Evolutionary conservation across 75 land plant genomes (phyloP).

Genomic region (Cupressus sempervirens): DNA sequence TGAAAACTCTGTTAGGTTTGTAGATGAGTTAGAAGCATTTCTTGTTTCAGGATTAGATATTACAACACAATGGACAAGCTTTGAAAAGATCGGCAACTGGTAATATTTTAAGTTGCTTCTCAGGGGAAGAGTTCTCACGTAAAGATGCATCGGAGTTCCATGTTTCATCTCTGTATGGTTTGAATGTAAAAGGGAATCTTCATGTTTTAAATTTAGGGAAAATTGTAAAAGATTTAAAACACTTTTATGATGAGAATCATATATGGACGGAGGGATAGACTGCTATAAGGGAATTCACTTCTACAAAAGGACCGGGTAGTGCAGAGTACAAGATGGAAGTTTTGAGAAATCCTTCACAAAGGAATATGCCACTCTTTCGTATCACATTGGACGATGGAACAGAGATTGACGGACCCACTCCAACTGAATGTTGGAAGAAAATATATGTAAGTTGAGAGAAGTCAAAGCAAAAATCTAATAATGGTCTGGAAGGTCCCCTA

Average conservation of each 20-base stretch:
- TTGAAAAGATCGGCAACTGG: conserved; percentile 10
- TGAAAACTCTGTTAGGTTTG: conserved; percentile 53
- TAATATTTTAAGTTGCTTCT: neutral
- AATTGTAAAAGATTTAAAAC: conserved; percentile 72
- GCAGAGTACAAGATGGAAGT: conserved; percentile 81
- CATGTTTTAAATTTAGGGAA: too few relatives aligned
- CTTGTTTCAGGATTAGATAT: conserved; percentile 67
- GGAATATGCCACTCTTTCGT: conserved; percentile 66
- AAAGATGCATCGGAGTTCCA: conserved; percentile 1
- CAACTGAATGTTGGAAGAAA: too few relatives aligned
- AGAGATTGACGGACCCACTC: too few relatives aligned
- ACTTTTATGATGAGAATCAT: conserved; percentile 64
- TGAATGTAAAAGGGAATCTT: neutral
- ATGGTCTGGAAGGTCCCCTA: too few relatives aligned
- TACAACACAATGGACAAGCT: conserved; percentile 53
- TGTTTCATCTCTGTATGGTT: neutral
- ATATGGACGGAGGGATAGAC: conserved; percentile 91
- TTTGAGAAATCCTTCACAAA: conserved; percentile 50
- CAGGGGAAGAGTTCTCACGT: neutral
- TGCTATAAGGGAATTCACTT: conserved; percentile 64
- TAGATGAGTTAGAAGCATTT: conserved; percentile 60
- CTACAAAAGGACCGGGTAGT: conserved; percentile 60
- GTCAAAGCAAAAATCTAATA: too few relatives aligned
- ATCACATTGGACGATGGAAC: too few relatives aligned
- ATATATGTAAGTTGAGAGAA: too few relatives aligned